These are phyloP conservation scores for Picochlorum sp. DNA, from an alignment of 139 green algal genomes.

Conservation along the genomic window DNA sequence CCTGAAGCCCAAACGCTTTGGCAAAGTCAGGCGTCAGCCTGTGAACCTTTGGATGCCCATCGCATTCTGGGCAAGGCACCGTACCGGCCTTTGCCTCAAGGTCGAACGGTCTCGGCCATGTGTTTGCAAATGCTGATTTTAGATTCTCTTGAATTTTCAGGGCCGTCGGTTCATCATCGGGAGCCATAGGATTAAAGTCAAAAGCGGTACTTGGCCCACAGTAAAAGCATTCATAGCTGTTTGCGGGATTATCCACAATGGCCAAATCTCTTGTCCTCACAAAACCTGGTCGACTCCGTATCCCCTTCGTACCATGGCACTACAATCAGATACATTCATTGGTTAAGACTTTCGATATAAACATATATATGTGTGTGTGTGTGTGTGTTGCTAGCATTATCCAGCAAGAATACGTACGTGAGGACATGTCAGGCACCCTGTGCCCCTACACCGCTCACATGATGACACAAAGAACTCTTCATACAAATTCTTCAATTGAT, in stretches of 20 bases:
- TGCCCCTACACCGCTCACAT: constrained; percentile 27
- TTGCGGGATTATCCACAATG: constrained; percentile 17
- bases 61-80: constrained; percentile 20
- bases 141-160: constrained; percentile 34
- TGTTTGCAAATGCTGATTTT: constrained; percentile 22
- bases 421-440: constrained; percentile 26
- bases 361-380: too few relatives aligned
- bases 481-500: constrained; percentile 29
- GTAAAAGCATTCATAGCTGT: constrained; percentile 27
- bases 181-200: constrained; percentile 10
- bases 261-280: constrained; percentile 7
- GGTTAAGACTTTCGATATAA: too few relatives aligned
- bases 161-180: constrained; percentile 6
- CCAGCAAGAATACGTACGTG: constrained; percentile 23
- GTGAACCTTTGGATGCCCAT: constrained; percentile 5
- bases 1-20: constrained; percentile 9
- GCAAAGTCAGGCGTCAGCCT: constrained; percentile 26
- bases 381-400: too few relatives aligned
- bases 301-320: constrained; percentile 30
- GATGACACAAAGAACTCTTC: constrained; percentile 17
- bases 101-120: constrained; percentile 8
- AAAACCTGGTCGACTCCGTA: constrained; percentile 20
- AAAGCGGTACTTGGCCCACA: constrained; percentile 17
- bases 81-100: constrained; percentile 17
- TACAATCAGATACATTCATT: too few relatives aligned